A percentile compares a stretch with the other conserved stretches of the same genome.
Evolutionary conservation across 2,329 filamentous ascomycete species (phyloP).

Genomic region (Aspergillus thermomutatus): DNA sequence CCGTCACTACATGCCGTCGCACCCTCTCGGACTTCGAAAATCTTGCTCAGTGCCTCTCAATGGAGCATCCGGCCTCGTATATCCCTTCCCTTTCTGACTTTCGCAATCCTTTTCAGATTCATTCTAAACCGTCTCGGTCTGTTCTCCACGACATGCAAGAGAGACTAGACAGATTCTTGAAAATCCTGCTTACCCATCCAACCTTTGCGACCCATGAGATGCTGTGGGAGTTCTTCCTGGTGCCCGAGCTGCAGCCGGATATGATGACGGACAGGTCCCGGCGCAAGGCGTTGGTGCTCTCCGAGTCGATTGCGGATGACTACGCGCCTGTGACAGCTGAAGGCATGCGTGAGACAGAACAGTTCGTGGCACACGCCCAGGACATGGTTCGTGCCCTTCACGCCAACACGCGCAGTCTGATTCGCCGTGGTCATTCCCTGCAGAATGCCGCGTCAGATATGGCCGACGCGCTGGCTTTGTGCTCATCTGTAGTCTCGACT

Average conservation of each 20-base stretch:
- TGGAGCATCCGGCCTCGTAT: slow-evolving; percentile 95
- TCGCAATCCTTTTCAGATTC: slow-evolving; percentile 87
- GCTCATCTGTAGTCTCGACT: slow-evolving; percentile 48
- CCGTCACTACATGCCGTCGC: slow-evolving; percentile 88
- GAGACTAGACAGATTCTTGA: slow-evolving; percentile 81
- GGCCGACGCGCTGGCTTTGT: slow-evolving; percentile 41
- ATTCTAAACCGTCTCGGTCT: slow-evolving; percentile 83
- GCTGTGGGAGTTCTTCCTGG: slow-evolving; percentile 98
- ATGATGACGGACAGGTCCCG: slow-evolving; percentile 87
- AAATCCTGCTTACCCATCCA: slow-evolving; percentile 79
- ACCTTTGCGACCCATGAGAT: slow-evolving; percentile 96
- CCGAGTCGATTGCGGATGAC: slow-evolving; percentile 85
- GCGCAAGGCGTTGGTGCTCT: slow-evolving; percentile 77
- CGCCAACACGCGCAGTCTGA: slow-evolving; percentile 75
- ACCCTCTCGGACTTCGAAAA: slow-evolving; percentile 90
- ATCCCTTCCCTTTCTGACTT: slow-evolving; percentile 74
- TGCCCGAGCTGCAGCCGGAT: slow-evolving; percentile 85
- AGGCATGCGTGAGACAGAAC: slow-evolving; percentile 82
- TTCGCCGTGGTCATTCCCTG: slow-evolving; percentile 73
- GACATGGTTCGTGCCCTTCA: slow-evolving; percentile 86
- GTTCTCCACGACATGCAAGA: slow-evolving; percentile 84
- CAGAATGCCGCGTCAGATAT: slow-evolving; percentile 58
- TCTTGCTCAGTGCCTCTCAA: slow-evolving; percentile 73
- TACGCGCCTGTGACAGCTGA: slow-evolving; percentile 69
- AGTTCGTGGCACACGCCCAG: slow-evolving; percentile 85